These are phyloP conservation scores for Talaromyces proteolyticus DNA, from an alignment of 495 filamentous ascomycete genomes.

Conservation along the genomic window DNA sequence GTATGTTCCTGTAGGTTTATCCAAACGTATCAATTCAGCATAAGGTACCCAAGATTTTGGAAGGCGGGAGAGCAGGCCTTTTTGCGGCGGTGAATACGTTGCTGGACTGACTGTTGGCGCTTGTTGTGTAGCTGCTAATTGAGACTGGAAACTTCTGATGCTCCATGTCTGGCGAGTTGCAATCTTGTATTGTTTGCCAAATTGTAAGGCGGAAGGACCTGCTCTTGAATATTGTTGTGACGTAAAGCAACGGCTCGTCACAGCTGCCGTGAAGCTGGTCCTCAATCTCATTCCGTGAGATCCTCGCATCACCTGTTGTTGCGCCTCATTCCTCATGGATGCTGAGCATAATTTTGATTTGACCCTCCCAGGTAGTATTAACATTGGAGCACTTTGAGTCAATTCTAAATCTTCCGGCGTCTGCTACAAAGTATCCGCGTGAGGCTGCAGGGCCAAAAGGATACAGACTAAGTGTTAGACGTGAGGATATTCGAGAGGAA, in stretches of 20 bases:
- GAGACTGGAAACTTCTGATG: slow-evolving; percentile 63
- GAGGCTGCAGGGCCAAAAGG: too few relatives aligned
- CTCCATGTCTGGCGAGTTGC: not conserved
- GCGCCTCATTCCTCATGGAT: not conserved
- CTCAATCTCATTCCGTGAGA: not conserved
- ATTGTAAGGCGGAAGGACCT: not conserved
- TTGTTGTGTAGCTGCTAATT: slow-evolving; percentile 55
- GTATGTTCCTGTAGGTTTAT: slow-evolving; percentile 92
- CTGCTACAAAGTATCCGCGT: too few relatives aligned
- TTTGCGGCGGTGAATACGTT: slow-evolving; percentile 78
- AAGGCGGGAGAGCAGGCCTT: slow-evolving; percentile 73
- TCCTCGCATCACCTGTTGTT: not conserved
- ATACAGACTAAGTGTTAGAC: too few relatives aligned
- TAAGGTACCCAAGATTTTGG: slow-evolving; percentile 80
- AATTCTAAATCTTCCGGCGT: too few relatives aligned
- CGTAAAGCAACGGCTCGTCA: not conserved
- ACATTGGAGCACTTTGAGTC: not conserved
- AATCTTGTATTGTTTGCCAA: not conserved
- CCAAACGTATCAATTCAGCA: slow-evolving; percentile 85
- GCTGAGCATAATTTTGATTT: not conserved
- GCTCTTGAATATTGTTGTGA: not conserved
- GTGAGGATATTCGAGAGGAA: too few relatives aligned
- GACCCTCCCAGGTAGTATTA: not conserved
- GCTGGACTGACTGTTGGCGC: slow-evolving; percentile 51
- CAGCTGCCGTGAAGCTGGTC: not conserved